Evolutionary conservation across 2,329 filamentous ascomycete genomes (phyloP).

Genomic region (Pseudocercospora musae): DNA sequence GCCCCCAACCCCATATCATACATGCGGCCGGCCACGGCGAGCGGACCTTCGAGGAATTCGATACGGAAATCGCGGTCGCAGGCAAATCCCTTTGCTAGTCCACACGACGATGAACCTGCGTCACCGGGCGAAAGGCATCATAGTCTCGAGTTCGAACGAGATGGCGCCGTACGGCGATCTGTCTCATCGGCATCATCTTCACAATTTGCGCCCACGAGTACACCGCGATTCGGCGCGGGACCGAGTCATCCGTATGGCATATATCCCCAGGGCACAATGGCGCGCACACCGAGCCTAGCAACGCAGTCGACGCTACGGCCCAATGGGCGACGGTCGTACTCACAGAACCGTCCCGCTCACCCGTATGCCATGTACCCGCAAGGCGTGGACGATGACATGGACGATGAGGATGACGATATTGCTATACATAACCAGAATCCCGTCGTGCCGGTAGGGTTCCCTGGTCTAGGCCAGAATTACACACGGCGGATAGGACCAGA

Average conservation of each 20-base stretch:
- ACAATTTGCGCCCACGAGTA: constrained; percentile 48
- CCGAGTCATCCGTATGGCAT: constrained; percentile 82
- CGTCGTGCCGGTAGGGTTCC: constrained; percentile 67
- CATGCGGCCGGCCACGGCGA: constrained; percentile 1
- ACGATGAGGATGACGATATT: constrained; percentile 35
- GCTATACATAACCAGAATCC: constrained; percentile 34
- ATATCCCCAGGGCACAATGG: constrained; percentile 69
- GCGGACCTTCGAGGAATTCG: constrained; percentile 28
- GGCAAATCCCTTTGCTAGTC: constrained; percentile 37
- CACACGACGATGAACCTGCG: constrained; percentile 30
- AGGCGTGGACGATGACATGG: constrained; percentile 63
- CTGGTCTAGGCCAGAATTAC: constrained; percentile 61
- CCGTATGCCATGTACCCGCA: constrained; percentile 87
- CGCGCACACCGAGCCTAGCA: constrained; percentile 62
- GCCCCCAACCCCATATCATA: constrained; percentile 21
- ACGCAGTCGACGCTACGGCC: constrained; percentile 66
- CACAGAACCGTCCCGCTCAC: constrained; percentile 61
- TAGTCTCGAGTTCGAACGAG: constrained; percentile 30
- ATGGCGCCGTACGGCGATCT: constrained; percentile 30
- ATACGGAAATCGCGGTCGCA: constrained; percentile 32
- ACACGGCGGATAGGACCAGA: constrained; percentile 71
- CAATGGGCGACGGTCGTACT: constrained; percentile 52
- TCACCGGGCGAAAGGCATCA: constrained; percentile 17
- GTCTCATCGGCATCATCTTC: constrained; percentile 40
- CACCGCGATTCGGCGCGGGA: constrained; percentile 65